Percentiles rank a stretch among this genome's conserved stretches.
phyloP scores from a whole-genome alignment of 345 rosid genomes.

The Gossypium australe region DNA sequence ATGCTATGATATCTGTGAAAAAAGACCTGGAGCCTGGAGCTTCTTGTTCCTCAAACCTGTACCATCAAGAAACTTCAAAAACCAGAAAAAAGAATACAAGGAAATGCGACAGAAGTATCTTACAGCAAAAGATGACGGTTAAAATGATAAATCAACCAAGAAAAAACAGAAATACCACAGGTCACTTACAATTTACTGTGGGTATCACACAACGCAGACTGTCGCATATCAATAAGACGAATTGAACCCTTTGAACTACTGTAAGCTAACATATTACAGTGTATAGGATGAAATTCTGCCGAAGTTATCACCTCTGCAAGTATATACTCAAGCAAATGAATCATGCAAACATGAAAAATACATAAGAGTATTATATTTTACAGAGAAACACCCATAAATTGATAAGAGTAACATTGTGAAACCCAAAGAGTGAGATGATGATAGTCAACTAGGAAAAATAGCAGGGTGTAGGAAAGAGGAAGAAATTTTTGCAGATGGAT shows the following conservation, averaged over 20 bases:
- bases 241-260: constrained; percentile 99
- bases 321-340: constrained; percentile 7
- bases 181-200: constrained; percentile 85
- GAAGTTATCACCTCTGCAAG: constrained; percentile 97
- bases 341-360: not conserved
- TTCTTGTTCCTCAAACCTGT: constrained; percentile 96
- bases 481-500: not conserved
- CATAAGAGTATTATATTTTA: not conserved
- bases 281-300: constrained; percentile 95
- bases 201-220: constrained; percentile 89
- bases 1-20: constrained; percentile 99
- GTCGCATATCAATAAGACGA: constrained; percentile 94
- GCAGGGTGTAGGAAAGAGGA: not conserved
- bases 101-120: not conserved
- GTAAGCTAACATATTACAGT: constrained; percentile 91
- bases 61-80: constrained; percentile 19
- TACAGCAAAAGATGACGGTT: not conserved
- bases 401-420: not conserved
- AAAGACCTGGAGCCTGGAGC: constrained; percentile 94
- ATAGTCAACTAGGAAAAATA: not conserved
- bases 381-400: not conserved
- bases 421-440: not conserved
- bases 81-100: not conserved
- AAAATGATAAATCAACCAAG: not conserved
- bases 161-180: not conserved